Base-by-base conservation (phyloP, 768 basidiomycete genomes). In the Podaxis sp. region DNA sequence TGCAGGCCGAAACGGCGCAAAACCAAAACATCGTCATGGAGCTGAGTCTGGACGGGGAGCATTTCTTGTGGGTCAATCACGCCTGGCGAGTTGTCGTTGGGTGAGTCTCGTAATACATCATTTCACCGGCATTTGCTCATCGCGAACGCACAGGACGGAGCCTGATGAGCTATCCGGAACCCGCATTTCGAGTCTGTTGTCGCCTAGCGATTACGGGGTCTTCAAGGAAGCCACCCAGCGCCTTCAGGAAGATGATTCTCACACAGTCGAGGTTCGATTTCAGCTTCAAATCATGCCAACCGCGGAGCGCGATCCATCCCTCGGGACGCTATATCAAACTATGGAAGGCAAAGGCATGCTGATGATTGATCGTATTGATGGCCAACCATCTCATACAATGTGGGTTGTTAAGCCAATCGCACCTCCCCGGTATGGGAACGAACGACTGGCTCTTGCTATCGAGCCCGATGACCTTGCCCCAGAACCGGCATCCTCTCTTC, bases 261-360 rank as follows among this genome's bases (percentile, higher is more conserved):
- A 93, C 70, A 98, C 96, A 0, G 87, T 98, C 61, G 95, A 98
- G 72, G 91, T 93, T 53, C 85, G 87, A 56, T 98, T 99, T 79
- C 88, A 88, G 60, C 83, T 99, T 52, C 87, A 88, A 68, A 83
- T 96, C 46, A 83, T 89, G 66, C 83, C 88, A 2, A 83, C 81
- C 27, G 73, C 78, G 50, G 84, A 85, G 60, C 77, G 78, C 49
- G 89, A 91, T 46, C 81, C 84, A 25, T 79, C 80, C 24, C 70
- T 76, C 17, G 80, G 80, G 9, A 74, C 76, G 6, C 79, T 90
- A 29, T 92, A 86, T 73, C 91, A 93, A 73, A 86, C 85, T 67
- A 94, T 98, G 89, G 96, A 98, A 70, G 97, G 93, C 33, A 96
- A 96, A 72, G 97, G 97, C 17, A 98, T 99, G 97, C 85, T 98